phyloP scores from a whole-genome alignment of 2,329 filamentous ascomycete species.

The Anisogramma anomala region DNA sequence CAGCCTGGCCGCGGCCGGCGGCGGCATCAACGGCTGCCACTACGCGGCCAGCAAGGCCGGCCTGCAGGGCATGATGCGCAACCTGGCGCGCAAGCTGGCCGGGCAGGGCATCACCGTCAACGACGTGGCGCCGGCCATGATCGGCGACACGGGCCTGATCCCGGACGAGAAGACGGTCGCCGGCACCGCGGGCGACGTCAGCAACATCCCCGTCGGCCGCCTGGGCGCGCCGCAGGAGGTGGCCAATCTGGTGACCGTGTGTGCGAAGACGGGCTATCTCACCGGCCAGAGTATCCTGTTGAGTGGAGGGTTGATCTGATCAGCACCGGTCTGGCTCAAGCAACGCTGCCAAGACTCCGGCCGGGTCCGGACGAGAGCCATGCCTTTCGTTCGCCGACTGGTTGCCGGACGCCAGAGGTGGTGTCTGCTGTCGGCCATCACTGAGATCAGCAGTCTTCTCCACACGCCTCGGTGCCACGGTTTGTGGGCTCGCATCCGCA shows the following conservation, averaged over 20 bases:
- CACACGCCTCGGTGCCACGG: no score
- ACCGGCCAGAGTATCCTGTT: conserved; percentile 44
- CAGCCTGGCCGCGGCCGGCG: conserved; percentile 51
- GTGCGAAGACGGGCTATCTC: conserved; percentile 48
- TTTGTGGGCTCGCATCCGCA: no score
- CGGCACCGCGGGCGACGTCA: conserved; percentile 46
- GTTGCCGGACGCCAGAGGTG: no score
- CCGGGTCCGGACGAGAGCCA: neutral
- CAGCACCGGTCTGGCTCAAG: neutral
- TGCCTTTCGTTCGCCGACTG: neutral
- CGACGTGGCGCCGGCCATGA: conserved; percentile 59
- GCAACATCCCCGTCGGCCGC: conserved; percentile 46
- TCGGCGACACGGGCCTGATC: conserved; percentile 53
- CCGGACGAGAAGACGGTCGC: conserved; percentile 38
- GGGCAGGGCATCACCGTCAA: conserved; percentile 53
- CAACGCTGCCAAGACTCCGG: neutral
- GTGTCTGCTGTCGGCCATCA: no score
- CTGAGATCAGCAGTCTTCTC: no score
- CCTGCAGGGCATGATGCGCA: conserved; percentile 53
- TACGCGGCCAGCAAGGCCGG: conserved; percentile 52
- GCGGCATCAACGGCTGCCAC: conserved; percentile 51
- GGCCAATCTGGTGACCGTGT: conserved; percentile 49
- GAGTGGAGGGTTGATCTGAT: conserved; percentile 38
- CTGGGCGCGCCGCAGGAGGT: conserved; percentile 48
- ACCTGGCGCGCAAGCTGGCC: conserved; percentile 47